These are phyloP conservation scores for Fraxinus ornus DNA, from an alignment of 305 asterid species.

Conservation along the genomic window DNA sequence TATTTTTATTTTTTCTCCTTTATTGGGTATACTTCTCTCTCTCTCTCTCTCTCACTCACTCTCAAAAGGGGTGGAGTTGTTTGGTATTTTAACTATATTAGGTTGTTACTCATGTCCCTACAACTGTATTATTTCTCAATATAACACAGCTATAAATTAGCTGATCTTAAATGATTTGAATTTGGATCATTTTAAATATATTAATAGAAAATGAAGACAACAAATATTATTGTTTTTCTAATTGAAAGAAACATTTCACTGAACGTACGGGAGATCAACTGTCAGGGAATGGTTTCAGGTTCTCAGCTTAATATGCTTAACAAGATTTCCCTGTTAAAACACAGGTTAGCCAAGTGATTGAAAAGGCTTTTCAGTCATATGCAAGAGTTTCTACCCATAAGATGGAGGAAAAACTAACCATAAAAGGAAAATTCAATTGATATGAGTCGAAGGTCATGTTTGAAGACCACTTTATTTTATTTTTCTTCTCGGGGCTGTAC, in stretches of 20 bases:
- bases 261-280: background rate
- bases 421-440: background rate
- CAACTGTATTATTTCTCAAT: background rate
- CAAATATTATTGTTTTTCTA: background rate
- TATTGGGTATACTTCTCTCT: background rate
- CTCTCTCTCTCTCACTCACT: no score
- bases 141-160: background rate
- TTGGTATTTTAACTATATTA: background rate
- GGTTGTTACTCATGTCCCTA: background rate
- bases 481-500: background rate
- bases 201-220: background rate
- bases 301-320: background rate
- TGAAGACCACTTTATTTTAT: no score
- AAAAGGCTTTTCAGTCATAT: background rate
- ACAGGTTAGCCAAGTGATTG: background rate
- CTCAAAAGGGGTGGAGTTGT: background rate
- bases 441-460: no score
- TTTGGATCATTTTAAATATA: no score
- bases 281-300: background rate
- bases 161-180: background rate
- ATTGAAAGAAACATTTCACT: background rate
- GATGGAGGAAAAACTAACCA: background rate
- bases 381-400: background rate
- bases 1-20: background rate
- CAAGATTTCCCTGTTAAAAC: background rate